Evolutionary conservation across 2,329 filamentous ascomycete species (phyloP), one percentile per base, ranked within the genome.

Genomic region (Epichloe festucae): DNA sequence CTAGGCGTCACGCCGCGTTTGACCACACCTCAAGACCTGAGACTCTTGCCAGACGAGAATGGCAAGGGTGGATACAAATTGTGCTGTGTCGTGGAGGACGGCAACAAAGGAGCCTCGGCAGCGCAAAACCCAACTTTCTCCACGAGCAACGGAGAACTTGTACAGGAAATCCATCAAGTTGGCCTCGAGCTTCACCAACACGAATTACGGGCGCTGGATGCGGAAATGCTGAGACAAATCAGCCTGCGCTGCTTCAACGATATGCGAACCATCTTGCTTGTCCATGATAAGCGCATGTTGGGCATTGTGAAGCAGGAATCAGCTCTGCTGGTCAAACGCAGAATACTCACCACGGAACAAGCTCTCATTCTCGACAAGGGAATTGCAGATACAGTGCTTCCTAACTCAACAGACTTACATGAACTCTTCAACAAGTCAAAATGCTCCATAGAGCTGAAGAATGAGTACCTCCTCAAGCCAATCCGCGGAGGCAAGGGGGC

Each of bases 241-340:
- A 63, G 63, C 38, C 56, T 69, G 1, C 59, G 64, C 8, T 70
- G 69, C 49, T 65, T 70, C 50, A 72, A 72, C 42, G 68, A 72
- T 51, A 58, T 71, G 55, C 63, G 68, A 0, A 72, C 68, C 0
- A 58, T 72, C 5, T 55, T 71, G 10, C 54, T 72, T 1, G 63
- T 68, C 1, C 70, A 72, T 52, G 70, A 72, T 55, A 72, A 72
- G 53, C 64, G 70, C 3, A 70, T 72, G 65, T 56, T 72, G 1
- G 67, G 67, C 8, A 62, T 72, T 11, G 54, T 72, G 4, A 61
- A 56, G 36, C 63, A 68, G 47, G 67, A 72, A 50, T 52, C 68
- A 0, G 49, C 54, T 4, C n/a, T 43, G 0, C 50, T 72, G 5
- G 52, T 65, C 3, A 51, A 35, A 1, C 58, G 59, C 1, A 19